Conservation (phyloP, 2,329 filamentous ascomycete species). For the Parasarocladium wereldwijsianum region DNA sequence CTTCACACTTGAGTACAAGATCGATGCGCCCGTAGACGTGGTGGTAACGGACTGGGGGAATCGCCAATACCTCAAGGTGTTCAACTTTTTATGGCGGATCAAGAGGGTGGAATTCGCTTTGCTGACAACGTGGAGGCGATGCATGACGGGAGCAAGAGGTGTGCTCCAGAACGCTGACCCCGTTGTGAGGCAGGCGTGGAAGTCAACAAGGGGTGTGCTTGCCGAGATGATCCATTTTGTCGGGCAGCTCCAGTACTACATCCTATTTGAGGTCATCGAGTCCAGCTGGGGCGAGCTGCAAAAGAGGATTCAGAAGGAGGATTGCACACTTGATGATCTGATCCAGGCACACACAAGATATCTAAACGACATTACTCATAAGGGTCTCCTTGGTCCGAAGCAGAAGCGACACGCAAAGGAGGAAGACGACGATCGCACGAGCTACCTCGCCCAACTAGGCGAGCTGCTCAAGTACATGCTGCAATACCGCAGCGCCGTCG, state of each 20-base stretch:
- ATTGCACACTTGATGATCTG: slow-evolving; percentile 85
- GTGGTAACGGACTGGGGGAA: slow-evolving; percentile 93
- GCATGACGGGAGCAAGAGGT: slow-evolving; percentile 89
- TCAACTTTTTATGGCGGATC: slow-evolving; percentile 97
- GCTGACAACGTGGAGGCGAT: slow-evolving; percentile 80
- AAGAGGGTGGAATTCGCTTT: slow-evolving; percentile 95
- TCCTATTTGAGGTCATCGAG: slow-evolving; percentile 96
- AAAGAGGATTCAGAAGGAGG: slow-evolving; percentile 64
- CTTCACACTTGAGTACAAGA: slow-evolving; percentile 97
- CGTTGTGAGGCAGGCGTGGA: slow-evolving; percentile 69
- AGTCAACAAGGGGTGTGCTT: slow-evolving; percentile 70
- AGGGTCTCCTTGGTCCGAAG: slow-evolving; percentile 74
- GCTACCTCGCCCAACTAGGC: slow-evolving; percentile 81
- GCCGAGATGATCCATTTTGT: slow-evolving; percentile 99
- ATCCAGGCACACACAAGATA: slow-evolving; percentile 86
- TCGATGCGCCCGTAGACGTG: slow-evolving; percentile 90
- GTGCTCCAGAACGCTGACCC: slow-evolving; percentile 63
- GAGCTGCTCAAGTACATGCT: slow-evolving; percentile 92
- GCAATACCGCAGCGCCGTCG: slow-evolving; percentile 80
- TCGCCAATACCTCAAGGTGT: slow-evolving; percentile 94
- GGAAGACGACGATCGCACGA: slow-evolving; percentile 51
- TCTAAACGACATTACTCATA: slow-evolving; percentile 86
- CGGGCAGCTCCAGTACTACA: slow-evolving; percentile 94
- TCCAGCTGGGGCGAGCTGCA: slow-evolving; percentile 88
- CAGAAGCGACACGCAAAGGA: slow-evolving; percentile 21